Evolutionary conservation across 371 early-diverging fungal genomes (phyloP), one percentile per base, ranked within the genome.

Genomic region (Mucor lusitanicus): DNA sequence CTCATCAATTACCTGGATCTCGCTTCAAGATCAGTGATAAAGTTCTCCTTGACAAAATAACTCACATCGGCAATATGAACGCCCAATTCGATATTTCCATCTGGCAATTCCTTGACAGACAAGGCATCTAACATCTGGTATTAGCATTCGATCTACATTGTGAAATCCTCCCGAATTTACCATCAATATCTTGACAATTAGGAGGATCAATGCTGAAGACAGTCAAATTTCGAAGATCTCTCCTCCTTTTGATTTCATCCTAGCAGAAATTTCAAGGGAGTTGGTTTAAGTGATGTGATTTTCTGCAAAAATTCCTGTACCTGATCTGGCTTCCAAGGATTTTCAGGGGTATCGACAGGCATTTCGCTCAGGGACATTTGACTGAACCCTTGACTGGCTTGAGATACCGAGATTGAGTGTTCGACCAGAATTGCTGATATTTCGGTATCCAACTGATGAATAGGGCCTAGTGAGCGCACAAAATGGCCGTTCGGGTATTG

Each of bases 1-100:
- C n/a, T n/a, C n/a, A n/a, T n/a, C n/a, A n/a, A 23, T 63, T 72
- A 80, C 83, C 83, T 87, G 19, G 92, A 82, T 39, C 80, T 71
- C 4, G 99, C 99, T 76, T 96, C 97, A 37, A 86, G 65, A 77
- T 99, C 99, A 21, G 97, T 85, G n/a, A 87, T 81, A 3, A 88
- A 88, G 23, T 88, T 89, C 28, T 89, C 87, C 25, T 79, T 75
- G 2, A 99, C 94, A 85, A 97, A 99, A 65, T 92, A 92, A 28
- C 94, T 88, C 6, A 99, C 99, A 77, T 99, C 99, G 33, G 99
- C 99, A 79, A 99, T 99, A 74, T 99, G 98, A 44, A 96, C 95
- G 17, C 96, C 97, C 19, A 97, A 83, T 67, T 95, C 94, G 25
- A 88, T 75, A 4, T 68, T 74, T 23, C 87, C 87, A 56, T 88